phyloP scores from a whole-genome alignment of 257 asterid genomes.

The Fraxinus pennsylvanica region DNA sequence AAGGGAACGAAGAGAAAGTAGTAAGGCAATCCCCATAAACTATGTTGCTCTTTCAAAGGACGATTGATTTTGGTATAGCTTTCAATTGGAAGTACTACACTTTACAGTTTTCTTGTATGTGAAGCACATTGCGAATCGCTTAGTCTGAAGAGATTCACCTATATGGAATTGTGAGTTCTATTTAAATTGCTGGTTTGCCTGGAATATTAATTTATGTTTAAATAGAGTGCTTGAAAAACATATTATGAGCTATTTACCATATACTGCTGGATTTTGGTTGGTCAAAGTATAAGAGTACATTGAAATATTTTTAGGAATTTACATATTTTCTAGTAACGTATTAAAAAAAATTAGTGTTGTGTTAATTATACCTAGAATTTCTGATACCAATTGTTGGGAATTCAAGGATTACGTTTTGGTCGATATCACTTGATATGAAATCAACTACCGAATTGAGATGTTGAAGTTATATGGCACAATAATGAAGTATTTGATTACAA shows the following conservation, averaged over 20 bases:
- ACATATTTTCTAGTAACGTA: too few species aligned
- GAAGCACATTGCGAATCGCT: background rate
- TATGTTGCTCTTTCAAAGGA: conserved; percentile 73
- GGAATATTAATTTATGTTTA: background rate
- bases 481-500: too few species aligned
- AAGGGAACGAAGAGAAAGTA: conserved; percentile 57
- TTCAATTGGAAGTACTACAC: background rate
- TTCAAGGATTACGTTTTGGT: too few species aligned
- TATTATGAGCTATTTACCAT: too few species aligned
- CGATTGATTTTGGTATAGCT: conserved; percentile 17
- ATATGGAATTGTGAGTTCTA: background rate
- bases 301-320: too few species aligned
- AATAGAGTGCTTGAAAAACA: background rate
- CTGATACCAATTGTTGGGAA: too few species aligned
- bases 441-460: too few species aligned
- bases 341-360: too few species aligned
- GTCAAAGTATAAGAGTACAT: background rate
- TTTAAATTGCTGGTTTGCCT: background rate
- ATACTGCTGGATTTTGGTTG: background rate
- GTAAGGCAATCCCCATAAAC: conserved; percentile 57
- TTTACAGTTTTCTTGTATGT: background rate
- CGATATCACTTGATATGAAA: too few species aligned
- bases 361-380: too few species aligned
- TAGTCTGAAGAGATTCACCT: background rate
- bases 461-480: too few species aligned